phyloP scores from a whole-genome alignment of 345 rosid genomes.

The Salix suchowensis region DNA sequence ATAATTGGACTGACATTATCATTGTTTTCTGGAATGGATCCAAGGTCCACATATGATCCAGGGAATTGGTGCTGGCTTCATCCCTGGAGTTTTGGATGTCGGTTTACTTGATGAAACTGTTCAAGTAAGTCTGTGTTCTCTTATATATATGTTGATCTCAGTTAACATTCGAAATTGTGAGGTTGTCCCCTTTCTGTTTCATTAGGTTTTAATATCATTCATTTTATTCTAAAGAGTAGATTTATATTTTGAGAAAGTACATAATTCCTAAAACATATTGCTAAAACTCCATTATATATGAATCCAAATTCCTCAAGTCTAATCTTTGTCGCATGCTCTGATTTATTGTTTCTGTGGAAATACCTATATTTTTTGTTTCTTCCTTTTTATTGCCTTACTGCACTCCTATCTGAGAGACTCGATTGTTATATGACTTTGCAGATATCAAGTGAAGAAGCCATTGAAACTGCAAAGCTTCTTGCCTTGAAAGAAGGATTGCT shows the following conservation, averaged over 20 bases:
- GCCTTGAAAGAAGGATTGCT: slow-evolving; percentile 60
- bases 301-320: background rate
- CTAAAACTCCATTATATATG: background rate
- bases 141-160: background rate
- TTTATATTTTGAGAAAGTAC: background rate
- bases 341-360: background rate
- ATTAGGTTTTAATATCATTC: background rate
- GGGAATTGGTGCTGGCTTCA: slow-evolving; percentile 92
- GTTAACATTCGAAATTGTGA: background rate
- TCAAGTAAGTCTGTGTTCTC: slow-evolving; percentile 47
- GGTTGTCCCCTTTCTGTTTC: background rate
- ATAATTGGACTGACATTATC: background rate
- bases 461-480: slow-evolving; percentile 48
- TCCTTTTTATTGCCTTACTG: background rate
- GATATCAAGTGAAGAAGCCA: slow-evolving; percentile 48
- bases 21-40: background rate
- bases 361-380: background rate
- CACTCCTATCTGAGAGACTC: background rate
- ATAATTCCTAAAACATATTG: background rate
- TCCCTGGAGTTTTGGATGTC: slow-evolving; percentile 80
- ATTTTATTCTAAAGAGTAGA: background rate
- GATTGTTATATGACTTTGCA: slow-evolving; percentile 3
- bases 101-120: slow-evolving; percentile 67
- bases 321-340: background rate
- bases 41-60: slow-evolving; percentile 94